These are phyloP conservation scores for Neoascochyta sp. DNA, from an alignment of 2,329 filamentous ascomycete species.

Conservation along the genomic window DNA sequence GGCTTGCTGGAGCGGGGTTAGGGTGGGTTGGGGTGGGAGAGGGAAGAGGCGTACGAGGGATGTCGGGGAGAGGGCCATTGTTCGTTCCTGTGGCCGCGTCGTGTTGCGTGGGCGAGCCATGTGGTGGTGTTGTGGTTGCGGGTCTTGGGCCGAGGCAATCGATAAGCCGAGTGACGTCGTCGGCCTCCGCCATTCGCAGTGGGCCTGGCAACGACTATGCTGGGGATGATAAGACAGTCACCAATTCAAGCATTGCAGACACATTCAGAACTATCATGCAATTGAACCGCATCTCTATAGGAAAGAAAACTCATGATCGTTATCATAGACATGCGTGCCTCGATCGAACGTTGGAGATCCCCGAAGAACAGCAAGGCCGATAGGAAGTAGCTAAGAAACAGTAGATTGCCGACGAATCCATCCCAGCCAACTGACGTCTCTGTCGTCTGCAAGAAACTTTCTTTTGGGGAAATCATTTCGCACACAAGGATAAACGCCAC, in stretches of 20 bases:
- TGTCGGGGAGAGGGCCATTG: constrained; percentile 31
- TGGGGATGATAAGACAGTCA: too few species aligned
- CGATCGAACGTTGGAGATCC: constrained; percentile 36
- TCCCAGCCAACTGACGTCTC: constrained; percentile 33
- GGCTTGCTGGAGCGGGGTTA: constrained; percentile 40
- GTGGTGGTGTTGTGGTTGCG: constrained; percentile 15
- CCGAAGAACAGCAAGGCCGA: constrained; percentile 26
- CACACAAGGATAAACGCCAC: constrained; percentile 42
- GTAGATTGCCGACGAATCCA: constrained; percentile 27
- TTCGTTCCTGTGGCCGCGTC: constrained; percentile 20
- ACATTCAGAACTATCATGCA: constrained; percentile 28
- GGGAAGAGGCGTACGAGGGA: constrained; percentile 20
- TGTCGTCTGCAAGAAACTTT: constrained; percentile 35
- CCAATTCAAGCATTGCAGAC: too few species aligned
- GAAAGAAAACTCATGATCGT: constrained; percentile 40
- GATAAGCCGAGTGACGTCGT: constrained; percentile 10
- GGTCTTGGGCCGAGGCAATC: constrained; percentile 10
- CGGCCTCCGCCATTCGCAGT: too few species aligned
- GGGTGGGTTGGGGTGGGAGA: constrained; percentile 1
- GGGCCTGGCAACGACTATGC: too few species aligned
- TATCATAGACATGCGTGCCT: constrained; percentile 36
- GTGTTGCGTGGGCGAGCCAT: constrained; percentile 33
- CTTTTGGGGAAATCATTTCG: constrained; percentile 39
- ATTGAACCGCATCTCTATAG: constrained; percentile 38
- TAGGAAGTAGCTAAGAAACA: constrained; percentile 33